Base-by-base conservation (phyloP, 129 eudicot species). In the Ambrosia artemisiifolia region DNA sequence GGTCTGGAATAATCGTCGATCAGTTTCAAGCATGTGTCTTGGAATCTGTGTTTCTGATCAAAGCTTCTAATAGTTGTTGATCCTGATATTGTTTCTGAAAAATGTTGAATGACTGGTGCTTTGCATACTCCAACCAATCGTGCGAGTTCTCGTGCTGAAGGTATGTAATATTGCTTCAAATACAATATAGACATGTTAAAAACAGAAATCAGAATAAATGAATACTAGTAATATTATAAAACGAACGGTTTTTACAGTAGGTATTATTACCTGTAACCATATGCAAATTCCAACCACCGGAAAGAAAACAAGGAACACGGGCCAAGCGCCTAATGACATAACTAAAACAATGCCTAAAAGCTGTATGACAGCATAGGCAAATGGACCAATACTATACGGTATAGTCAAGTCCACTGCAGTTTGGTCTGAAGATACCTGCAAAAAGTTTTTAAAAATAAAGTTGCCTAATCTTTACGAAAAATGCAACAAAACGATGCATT, bases 401-500 rank as follows among this genome's bases (percentile, higher is more conserved):
- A 94, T 81, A 65, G 61, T 84, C 75, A 86, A 66, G 67, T 94
- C 99, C 54, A 94, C 85, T 6, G 87, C 80, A 77, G 87, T 90
- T 81, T 94, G 99, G 76, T 94, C 99, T 9, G 96, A 88, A 51
- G 99, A 94, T 63, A 87, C 97, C 99, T 94, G 81, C 30, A 59
- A 70, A 70, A 54, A 12, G 49, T 44, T 30, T 32, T 51, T 36
- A 47, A 17, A 35, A 66, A 33, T 34, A 46, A 46, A 5, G 38
- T 49, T 68, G 61, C 48, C 7, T 56, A 62, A 71, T 56, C 75
- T 17, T 57, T 9, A 51, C 18, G 32, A 20, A 20, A 63, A 67
- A 70, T 14, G 6, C 7, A 18, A 34, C 64, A 63, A 64, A 47
- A 60, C 68, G 36, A 56, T 28, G 74, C 18, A 48, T 49, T 70